A percentile compares a stretch with the other conserved stretches of the same genome.
Evolutionary conservation across 164 flowering plant species (phyloP).

Genomic region (Kalanchoe fedtschenkoi): DNA sequence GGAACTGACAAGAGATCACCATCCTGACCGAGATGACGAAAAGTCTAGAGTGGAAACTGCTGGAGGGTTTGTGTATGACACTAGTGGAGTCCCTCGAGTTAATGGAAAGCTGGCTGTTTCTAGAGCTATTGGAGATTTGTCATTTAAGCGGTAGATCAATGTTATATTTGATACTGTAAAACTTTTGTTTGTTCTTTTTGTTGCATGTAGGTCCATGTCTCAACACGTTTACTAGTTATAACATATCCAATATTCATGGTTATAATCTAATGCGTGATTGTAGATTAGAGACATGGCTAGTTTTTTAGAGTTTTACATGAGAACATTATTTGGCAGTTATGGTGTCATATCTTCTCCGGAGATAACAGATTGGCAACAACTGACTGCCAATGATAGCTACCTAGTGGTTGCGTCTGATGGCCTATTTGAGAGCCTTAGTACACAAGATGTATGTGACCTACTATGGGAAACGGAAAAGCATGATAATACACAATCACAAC

Average conservation of each 20-base stretch:
- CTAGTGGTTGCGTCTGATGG: slow-evolving; percentile 95
- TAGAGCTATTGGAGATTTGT: slow-evolving; percentile 83
- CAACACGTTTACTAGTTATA: not conserved
- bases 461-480: slow-evolving; percentile 46
- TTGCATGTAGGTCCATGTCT: not conserved
- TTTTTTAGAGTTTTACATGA: not conserved
- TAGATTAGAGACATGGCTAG: not conserved
- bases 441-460: slow-evolving; percentile 84
- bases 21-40: slow-evolving; percentile 89
- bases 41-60: slow-evolving; percentile 76
- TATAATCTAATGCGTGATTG: too few species aligned
- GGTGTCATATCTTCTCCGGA: slow-evolving; percentile 92
- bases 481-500: slow-evolving; percentile 16
- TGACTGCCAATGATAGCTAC: slow-evolving; percentile 63
- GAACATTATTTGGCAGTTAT: slow-evolving; percentile 33
- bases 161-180: not conserved
- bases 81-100: slow-evolving; percentile 77
- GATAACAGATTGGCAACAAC: slow-evolving; percentile 81
- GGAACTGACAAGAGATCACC: slow-evolving; percentile 94
- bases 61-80: slow-evolving; percentile 73
- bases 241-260: not conserved
- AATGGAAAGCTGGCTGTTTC: slow-evolving; percentile 91
- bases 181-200: not conserved
- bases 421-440: slow-evolving; percentile 64
- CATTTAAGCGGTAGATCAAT: slow-evolving; percentile 53